phyloP scores from a whole-genome alignment of 225 moss, liverwort and hornwort genomes.

The Sphagnum tenellum region DNA sequence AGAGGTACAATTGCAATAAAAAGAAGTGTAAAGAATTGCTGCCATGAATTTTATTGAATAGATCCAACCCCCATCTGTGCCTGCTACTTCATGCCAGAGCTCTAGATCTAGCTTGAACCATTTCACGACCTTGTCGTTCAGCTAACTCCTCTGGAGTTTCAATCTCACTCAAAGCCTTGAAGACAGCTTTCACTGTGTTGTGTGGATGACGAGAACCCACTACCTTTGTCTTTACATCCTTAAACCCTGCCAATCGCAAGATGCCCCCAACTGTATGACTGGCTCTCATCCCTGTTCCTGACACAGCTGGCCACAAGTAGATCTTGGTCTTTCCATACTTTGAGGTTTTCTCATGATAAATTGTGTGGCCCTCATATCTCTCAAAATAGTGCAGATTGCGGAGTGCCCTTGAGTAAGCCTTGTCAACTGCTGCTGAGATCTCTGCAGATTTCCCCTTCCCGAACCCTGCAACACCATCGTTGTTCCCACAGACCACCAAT shows the following conservation, averaged over 20 bases:
- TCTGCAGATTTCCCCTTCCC: constrained; percentile 94
- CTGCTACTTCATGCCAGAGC: background rate
- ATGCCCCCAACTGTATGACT: constrained; percentile 93
- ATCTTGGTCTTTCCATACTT: constrained; percentile 95
- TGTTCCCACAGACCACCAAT: constrained; percentile 83
- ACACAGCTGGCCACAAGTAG: constrained; percentile 85
- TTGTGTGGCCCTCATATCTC: constrained; percentile 83
- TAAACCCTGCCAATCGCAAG: constrained; percentile 76
- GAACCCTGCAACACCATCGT: constrained; percentile 81
- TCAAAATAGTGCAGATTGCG: constrained; percentile 90
- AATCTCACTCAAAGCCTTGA: constrained; percentile 86
- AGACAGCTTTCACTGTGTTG: constrained; percentile 94
- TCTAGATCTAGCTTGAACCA: constrained; percentile 37
- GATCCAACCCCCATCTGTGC: too few species aligned
- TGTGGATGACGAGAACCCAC: constrained; percentile 91
- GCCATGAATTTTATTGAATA: too few species aligned
- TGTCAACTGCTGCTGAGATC: constrained; percentile 73
- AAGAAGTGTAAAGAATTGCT: too few species aligned
- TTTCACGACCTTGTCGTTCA: constrained; percentile 66
- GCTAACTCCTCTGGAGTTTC: constrained; percentile 84
- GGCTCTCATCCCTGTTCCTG: constrained; percentile 88
- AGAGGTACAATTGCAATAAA: too few species aligned
- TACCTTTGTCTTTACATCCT: constrained; percentile 87
- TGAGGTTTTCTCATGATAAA: constrained; percentile 73
- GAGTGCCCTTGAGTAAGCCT: constrained; percentile 72